Percentiles rank a stretch among this genome's conserved stretches.
These are phyloP conservation scores for Udeniomyces megalosporus DNA, from an alignment of 768 basidiomycete genomes.

Conservation along the genomic window DNA sequence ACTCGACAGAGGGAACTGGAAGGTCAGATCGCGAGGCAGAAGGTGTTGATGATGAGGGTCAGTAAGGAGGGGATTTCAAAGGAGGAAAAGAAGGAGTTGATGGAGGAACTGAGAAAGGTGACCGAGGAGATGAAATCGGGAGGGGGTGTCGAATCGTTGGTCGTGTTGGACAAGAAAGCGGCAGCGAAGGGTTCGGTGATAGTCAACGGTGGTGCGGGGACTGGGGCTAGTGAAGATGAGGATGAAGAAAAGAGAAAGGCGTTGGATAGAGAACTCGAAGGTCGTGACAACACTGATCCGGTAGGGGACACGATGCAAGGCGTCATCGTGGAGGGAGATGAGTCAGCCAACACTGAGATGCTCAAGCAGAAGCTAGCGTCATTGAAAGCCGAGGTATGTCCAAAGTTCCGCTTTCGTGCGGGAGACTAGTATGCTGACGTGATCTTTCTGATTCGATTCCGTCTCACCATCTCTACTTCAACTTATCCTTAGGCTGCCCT, in stretches of 20 bases:
- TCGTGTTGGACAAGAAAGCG: not conserved
- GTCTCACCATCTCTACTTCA: not conserved
- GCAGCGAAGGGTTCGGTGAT: not conserved
- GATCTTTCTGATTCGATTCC: not conserved
- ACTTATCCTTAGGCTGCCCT: constrained; percentile 22
- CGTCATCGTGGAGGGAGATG: constrained; percentile 36
- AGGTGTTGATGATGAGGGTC: constrained; percentile 58
- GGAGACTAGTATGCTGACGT: no score
- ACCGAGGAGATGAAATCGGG: not conserved
- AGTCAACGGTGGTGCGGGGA: constrained; percentile 15
- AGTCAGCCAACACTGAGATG: constrained; percentile 38
- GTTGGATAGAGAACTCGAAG: constrained; percentile 69
- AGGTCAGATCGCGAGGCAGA: constrained; percentile 75
- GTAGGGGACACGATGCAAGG: constrained; percentile 36
- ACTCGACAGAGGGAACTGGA: constrained; percentile 61
- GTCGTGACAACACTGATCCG: no score
- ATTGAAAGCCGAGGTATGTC: constrained; percentile 59
- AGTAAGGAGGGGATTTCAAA: no score
- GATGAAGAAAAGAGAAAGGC: constrained; percentile 31
- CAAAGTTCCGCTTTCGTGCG: not conserved
- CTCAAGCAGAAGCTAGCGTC: constrained; percentile 57
- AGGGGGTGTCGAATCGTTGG: not conserved
- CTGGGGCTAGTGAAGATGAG: constrained; percentile 16
- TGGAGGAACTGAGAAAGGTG: not conserved
- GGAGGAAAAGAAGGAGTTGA: no score